Conservation (phyloP, 768 basidiomycete genomes). For the Fistulinella prunicolor region DNA sequence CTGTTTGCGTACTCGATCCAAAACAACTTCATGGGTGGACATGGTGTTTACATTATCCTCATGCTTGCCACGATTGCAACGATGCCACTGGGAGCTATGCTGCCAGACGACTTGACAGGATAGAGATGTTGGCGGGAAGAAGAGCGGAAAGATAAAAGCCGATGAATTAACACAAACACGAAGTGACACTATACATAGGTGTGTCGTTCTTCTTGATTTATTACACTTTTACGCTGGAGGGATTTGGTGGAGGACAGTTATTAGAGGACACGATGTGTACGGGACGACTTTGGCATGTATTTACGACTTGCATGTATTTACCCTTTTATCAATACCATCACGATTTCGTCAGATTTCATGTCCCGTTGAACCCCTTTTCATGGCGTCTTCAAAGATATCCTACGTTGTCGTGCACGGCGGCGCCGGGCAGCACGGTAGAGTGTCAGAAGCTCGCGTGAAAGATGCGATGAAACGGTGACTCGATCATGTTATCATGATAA, state of each 20-base stretch:
- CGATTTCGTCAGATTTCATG: constrained; percentile 7
- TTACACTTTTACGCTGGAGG: constrained; percentile 4
- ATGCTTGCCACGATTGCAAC: constrained; percentile 15
- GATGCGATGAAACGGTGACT: constrained; percentile 53
- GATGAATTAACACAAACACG: background rate
- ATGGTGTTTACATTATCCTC: constrained; percentile 34
- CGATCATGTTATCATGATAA: background rate
- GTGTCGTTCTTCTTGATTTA: constrained; percentile 11
- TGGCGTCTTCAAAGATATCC: constrained; percentile 24
- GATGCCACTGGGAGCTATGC: constrained; percentile 18
- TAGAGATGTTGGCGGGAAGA: constrained; percentile 11
- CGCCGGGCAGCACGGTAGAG: constrained; percentile 60
- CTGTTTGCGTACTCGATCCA: constrained; percentile 38
- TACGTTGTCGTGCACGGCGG: constrained; percentile 73
- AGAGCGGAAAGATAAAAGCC: no score
- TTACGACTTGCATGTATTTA: constrained; percentile 26
- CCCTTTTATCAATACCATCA: constrained; percentile 18
- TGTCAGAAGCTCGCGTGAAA: constrained; percentile 52
- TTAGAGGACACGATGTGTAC: constrained; percentile 5
- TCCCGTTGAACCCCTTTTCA: background rate
- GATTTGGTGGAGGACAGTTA: background rate
- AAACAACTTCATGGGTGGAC: constrained; percentile 35
- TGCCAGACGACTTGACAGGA: constrained; percentile 20
- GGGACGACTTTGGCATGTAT: constrained; percentile 10
- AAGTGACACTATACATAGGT: background rate